Percentiles rank a stretch among this genome's conserved stretches.
Conservation (phyloP, 305 asterid species). For the Lippia alba region DNA sequence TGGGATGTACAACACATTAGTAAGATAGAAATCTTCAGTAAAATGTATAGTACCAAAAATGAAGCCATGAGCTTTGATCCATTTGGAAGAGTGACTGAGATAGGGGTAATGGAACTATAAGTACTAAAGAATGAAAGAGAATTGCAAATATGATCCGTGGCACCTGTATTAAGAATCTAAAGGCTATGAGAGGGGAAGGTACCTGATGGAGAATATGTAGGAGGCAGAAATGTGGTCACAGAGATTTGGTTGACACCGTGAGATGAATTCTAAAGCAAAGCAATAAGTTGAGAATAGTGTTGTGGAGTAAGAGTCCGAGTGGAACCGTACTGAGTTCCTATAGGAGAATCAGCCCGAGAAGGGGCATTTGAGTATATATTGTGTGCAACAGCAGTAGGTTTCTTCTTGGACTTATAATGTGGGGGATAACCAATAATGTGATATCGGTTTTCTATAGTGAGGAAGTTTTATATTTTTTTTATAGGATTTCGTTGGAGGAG, state of each 20-base stretch:
- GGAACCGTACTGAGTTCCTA: too few species aligned
- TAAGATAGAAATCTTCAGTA: not conserved
- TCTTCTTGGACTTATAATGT: too few species aligned
- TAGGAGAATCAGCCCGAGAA: too few species aligned
- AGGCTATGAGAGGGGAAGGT: not conserved
- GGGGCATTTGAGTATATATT: too few species aligned
- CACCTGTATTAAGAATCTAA: not conserved
- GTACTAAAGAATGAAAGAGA: not conserved
- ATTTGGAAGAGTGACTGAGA: not conserved
- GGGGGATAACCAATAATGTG: not conserved
- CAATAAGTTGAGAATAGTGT: not conserved
- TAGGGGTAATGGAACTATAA: not conserved
- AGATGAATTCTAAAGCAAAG: not conserved
- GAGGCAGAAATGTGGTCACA: not conserved
- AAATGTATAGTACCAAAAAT: not conserved
- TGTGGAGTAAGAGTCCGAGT: not conserved
- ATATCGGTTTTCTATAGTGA: not conserved
- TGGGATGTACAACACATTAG: not conserved
- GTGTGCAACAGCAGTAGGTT: too few species aligned
- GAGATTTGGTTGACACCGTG: not conserved
- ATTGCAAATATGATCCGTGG: not conserved
- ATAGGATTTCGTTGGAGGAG: not conserved
- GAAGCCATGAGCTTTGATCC: not conserved
- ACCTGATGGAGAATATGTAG: not conserved
- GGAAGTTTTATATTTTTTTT: not conserved